phyloP scores from a whole-genome alignment of 2,329 filamentous ascomycete species.

The Neoarthrinium moseri region DNA sequence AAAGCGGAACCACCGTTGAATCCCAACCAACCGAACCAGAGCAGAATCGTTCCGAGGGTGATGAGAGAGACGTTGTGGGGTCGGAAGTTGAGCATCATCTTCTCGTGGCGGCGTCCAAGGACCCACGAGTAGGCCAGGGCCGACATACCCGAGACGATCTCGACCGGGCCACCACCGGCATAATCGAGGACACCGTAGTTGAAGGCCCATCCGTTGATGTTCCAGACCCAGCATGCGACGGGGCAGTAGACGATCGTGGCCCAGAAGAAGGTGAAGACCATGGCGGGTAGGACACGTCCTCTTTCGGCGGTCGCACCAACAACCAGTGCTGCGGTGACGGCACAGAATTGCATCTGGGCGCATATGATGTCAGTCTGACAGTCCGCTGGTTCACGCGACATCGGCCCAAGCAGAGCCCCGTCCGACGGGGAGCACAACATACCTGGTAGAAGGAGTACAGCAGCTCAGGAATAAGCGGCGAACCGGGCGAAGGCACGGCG shows the following conservation, averaged over 20 bases:
- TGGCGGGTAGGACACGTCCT: slow-evolving; percentile 85
- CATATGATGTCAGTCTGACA: neutral
- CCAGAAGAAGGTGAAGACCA: slow-evolving; percentile 97
- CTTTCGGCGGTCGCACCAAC: slow-evolving; percentile 92
- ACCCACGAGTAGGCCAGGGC: slow-evolving; percentile 95
- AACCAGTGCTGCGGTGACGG: slow-evolving; percentile 86
- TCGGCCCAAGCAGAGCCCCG: too few species aligned
- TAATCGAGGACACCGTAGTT: slow-evolving; percentile 93
- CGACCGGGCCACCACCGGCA: slow-evolving; percentile 93
- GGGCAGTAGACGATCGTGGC: slow-evolving; percentile 97
- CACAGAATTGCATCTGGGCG: slow-evolving; percentile 90
- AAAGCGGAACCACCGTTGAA: slow-evolving; percentile 98
- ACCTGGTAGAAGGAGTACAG: slow-evolving; percentile 94
- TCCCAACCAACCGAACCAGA: slow-evolving; percentile 98
- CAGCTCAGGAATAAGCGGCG: slow-evolving; percentile 82
- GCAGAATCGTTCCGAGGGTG: slow-evolving; percentile 88
- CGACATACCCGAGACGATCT: slow-evolving; percentile 91
- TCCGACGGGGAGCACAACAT: too few species aligned
- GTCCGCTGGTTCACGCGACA: too few species aligned
- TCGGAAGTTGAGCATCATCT: slow-evolving; percentile 99
- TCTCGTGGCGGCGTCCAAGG: slow-evolving; percentile 92
- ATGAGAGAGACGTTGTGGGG: slow-evolving; percentile 98
- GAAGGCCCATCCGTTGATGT: slow-evolving; percentile 88
- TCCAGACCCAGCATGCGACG: slow-evolving; percentile 96
- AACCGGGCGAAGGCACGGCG: slow-evolving; percentile 81